These are phyloP conservation scores for Hypoxylon sp. DNA, from an alignment of 2,329 filamentous ascomycete genomes.

Conservation along the genomic window DNA sequence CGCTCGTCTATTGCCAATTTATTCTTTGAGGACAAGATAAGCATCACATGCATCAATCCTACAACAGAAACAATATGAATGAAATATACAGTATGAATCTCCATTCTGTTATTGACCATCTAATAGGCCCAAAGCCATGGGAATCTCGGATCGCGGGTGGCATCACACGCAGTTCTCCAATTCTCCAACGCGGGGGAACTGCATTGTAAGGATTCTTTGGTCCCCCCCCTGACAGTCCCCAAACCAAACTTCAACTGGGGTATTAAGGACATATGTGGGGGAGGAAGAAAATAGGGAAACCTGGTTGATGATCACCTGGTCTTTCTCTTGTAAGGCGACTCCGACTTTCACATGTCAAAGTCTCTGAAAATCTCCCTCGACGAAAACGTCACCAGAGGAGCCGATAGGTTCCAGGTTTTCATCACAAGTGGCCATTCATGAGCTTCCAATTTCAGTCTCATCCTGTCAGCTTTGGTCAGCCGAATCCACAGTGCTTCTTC, in stretches of 20 bases:
- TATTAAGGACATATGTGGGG: too few relatives aligned
- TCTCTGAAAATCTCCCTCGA: conserved; percentile 14
- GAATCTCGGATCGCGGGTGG: neutral
- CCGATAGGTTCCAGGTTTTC: conserved; percentile 33
- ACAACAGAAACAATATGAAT: too few relatives aligned
- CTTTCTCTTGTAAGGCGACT: conserved; percentile 12
- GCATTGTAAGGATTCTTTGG: conserved; percentile 12
- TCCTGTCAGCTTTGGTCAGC: conserved; percentile 31
- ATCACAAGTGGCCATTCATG: conserved; percentile 32
- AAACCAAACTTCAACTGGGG: conserved; percentile 2
- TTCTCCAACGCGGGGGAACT: conserved; percentile 27
- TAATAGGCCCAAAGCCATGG: neutral
- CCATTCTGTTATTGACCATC: too few relatives aligned
- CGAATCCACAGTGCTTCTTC: conserved; percentile 17
- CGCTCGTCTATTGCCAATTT: too few relatives aligned
- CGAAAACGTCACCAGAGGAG: conserved; percentile 35
- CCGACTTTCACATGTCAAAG: conserved; percentile 36
- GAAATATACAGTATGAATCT: too few relatives aligned
- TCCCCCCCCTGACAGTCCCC: conserved; percentile 9
- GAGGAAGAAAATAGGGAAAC: conserved; percentile 5
- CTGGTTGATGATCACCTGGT: conserved; percentile 16
- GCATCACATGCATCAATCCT: too few relatives aligned
- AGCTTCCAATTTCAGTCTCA: conserved; percentile 23
- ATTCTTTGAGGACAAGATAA: too few relatives aligned
- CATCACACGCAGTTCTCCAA: conserved; percentile 21